Evolutionary conservation across 805 yeast genomes (phyloP).

Genomic region (Tetrapisispora pingtungensis): DNA sequence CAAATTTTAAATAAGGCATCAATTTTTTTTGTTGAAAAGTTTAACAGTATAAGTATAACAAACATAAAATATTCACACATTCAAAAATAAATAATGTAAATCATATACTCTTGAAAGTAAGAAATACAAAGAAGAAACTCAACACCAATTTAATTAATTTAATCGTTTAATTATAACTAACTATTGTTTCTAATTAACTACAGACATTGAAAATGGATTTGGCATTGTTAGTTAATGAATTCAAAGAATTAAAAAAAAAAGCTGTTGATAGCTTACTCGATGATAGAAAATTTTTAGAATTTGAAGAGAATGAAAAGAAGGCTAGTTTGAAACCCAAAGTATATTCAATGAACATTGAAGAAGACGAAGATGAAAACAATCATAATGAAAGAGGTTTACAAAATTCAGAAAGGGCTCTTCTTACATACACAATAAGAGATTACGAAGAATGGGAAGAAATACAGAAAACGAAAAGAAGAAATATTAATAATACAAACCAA

Average conservation of each 20-base stretch:
- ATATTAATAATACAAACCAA: background rate
- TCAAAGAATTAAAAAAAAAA: conserved; percentile 13
- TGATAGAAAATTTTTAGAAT: conserved; percentile 16
- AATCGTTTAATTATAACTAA: too few relatives aligned
- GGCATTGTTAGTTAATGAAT: background rate
- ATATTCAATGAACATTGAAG: conserved; percentile 14
- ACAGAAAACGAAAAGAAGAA: conserved; percentile 5
- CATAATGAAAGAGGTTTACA: conserved; percentile 3
- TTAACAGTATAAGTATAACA: background rate
- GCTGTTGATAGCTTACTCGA: conserved; percentile 12
- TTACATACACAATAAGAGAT: conserved; percentile 19
- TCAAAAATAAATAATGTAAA: too few relatives aligned
- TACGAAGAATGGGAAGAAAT: conserved; percentile 18
- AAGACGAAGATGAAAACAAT: conserved; percentile 8
- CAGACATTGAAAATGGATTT: background rate
- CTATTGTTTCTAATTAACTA: too few relatives aligned
- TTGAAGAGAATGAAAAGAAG: conserved; percentile 8
- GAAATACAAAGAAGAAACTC: too few relatives aligned
- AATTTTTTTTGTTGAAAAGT: background rate
- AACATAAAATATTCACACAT: too few relatives aligned
- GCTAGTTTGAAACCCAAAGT: conserved; percentile 16
- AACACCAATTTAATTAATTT: too few relatives aligned
- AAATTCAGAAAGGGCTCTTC: conserved; percentile 5
- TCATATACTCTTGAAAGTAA: too few relatives aligned
- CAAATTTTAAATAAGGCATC: too few relatives aligned